Percentiles rank a stretch among this genome's conserved stretches.
Conservation (phyloP, 768 basidiomycete genomes). For the Artomyces pyxidatus region DNA sequence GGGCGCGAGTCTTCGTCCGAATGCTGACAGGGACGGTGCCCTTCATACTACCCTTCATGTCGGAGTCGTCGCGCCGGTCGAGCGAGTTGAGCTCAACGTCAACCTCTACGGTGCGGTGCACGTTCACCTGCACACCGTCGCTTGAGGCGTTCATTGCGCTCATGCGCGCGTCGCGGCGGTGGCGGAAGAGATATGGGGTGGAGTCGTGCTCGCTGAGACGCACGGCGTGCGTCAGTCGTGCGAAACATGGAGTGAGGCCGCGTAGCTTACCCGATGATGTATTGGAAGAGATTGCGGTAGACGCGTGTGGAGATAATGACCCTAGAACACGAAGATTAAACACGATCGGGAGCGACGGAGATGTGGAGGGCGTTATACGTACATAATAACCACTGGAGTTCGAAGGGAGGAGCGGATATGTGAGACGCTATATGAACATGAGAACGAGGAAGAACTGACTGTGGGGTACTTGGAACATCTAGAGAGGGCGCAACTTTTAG, state of each 20-base stretch:
- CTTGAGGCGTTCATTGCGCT: background rate
- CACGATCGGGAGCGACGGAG: background rate
- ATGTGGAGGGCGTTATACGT: background rate
- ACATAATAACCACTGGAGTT: conserved; percentile 14
- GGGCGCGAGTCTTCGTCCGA: conserved; percentile 4
- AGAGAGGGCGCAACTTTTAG: background rate
- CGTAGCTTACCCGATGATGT: conserved; percentile 9
- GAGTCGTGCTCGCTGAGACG: conserved; percentile 5
- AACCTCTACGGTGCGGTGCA: conserved; percentile 7
- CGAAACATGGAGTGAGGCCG: background rate
- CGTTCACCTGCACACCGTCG: conserved; percentile 8
- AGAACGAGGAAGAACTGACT: conserved; percentile 7
- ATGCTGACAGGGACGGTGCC: background rate
- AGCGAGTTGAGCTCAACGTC: conserved; percentile 9
- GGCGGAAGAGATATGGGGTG: background rate
- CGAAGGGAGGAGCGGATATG: background rate
- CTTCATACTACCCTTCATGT: background rate
- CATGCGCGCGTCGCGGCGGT: conserved; percentile 3
- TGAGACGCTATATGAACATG: background rate
- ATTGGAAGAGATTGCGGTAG: conserved; percentile 14
- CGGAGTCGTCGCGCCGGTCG: background rate
- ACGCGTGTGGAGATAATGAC: conserved; percentile 12
- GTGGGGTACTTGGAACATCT: conserved; percentile 17
- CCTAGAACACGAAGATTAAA: background rate
- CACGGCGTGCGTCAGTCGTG: background rate